These are phyloP conservation scores for Pseudonitzschia pungens DNA, from an alignment of 108 stramenopile species.

Conservation along the genomic window DNA sequence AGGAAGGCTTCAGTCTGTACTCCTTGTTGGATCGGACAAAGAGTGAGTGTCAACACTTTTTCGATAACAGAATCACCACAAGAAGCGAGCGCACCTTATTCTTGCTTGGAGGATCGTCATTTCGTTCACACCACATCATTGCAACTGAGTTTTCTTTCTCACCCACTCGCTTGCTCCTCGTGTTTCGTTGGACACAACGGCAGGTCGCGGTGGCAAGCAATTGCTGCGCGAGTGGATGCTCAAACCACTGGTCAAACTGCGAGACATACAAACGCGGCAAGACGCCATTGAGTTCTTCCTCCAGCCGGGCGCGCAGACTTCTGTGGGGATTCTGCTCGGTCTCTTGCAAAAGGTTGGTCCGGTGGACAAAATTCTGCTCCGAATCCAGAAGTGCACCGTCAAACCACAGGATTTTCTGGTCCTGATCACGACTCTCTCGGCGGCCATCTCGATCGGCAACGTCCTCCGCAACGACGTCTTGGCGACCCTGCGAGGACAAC, in stretches of 20 bases:
- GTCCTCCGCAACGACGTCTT: slow-evolving; percentile 55
- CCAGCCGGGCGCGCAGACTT: slow-evolving; percentile 44
- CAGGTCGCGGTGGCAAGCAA: slow-evolving; percentile 59
- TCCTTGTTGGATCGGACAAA: slow-evolving; percentile 86
- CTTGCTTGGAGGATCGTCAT: too few species aligned
- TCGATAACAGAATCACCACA: neutral
- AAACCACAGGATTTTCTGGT: slow-evolving; percentile 67
- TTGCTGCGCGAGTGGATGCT: slow-evolving; percentile 90
- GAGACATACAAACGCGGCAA: slow-evolving; percentile 62
- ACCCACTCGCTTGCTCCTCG: neutral
- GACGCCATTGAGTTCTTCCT: slow-evolving; percentile 87
- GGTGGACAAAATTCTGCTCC: slow-evolving; percentile 72
- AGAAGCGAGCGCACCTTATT: neutral
- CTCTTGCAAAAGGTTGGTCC: slow-evolving; percentile 65
- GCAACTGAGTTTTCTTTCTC: neutral
- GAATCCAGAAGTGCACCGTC: slow-evolving; percentile 83
- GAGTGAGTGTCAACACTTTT: slow-evolving; percentile 34
- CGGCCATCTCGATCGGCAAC: slow-evolving; percentile 59
- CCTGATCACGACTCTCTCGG: slow-evolving; percentile 54
- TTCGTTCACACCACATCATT: too few species aligned
- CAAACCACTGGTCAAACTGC: slow-evolving; percentile 65
- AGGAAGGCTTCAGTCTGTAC: slow-evolving; percentile 93
- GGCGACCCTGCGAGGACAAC: slow-evolving; percentile 4
- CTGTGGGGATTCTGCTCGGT: slow-evolving; percentile 47
- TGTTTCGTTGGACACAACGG: neutral